Evolutionary conservation across 1,284 basidiomycete species (phyloP), one percentile per base, ranked within the genome.

Genomic region (Takashimella tepidaria): DNA sequence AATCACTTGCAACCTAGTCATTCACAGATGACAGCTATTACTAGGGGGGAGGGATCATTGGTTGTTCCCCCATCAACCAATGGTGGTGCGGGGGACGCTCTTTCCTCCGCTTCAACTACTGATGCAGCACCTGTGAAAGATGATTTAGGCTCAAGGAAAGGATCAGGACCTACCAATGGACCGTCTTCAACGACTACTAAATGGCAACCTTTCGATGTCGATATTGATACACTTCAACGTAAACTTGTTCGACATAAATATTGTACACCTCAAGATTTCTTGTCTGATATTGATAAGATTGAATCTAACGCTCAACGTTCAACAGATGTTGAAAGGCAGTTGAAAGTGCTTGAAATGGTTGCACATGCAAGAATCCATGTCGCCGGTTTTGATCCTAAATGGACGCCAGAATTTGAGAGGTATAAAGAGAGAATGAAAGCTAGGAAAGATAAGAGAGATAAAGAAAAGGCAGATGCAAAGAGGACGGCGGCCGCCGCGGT

Each of bases 171-270:
- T 52, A 25, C 46, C 13, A n/a, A n/a, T n/a, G n/a, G n/a, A n/a
- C n/a, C n/a, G n/a, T 21, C 49, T n/a, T 10, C 46, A 2, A 4
- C 49, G n/a, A 45, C 46, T 6, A 23, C 57, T 5, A 59, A 58
- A 8, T 73, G 68, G 65, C 62, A 66, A 41, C 65, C 70, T 8
- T 87, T 83, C 69, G 83, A 92, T 64, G 84, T 95, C 77, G 90
- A 95, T 69, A 80, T 98, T 25, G 95, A 98, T 68, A 85, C 82
- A 61, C 92, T 99, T 83, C 88, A 93, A 64, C 79, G 82, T 37
- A 85, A 90, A 53, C 80, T 99, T 13, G 91, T 91, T 77, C 86
- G 85, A 70, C 85, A 86, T 55, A 84, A 85, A 51, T 98, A 98
- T 72, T 83, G 91, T 37, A 92, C 91, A 0, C 88, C 89, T 0